Evolutionary conservation across 139 green algal genomes (phyloP).

Genomic region (Marvania coccoides): DNA sequence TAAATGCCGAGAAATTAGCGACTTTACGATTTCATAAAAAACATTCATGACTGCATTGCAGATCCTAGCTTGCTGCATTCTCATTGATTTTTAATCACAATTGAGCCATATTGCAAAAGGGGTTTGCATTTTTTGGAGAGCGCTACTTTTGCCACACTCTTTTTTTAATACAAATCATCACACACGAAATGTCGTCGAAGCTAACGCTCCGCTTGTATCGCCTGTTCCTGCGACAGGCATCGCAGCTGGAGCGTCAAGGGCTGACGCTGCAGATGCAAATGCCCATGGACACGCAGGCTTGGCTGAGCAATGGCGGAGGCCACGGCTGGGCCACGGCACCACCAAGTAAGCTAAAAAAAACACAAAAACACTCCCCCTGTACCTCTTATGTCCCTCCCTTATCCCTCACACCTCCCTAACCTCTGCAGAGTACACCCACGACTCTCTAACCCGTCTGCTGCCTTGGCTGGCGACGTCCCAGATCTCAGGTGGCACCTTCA

Average conservation of each 20-base stretch:
- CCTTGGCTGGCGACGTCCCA: conserved; percentile 6
- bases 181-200: no score
- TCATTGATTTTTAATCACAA: no score
- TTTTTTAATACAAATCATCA: no score
- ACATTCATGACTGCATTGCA: no score
- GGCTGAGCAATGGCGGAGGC: not conserved
- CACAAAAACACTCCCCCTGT: not conserved
- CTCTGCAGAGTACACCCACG: not conserved
- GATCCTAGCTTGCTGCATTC: no score
- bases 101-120: no score
- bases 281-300: conserved; percentile 4
- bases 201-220: no score
- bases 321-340: conserved; percentile 5
- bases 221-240: not conserved
- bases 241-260: not conserved
- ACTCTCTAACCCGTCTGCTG: not conserved
- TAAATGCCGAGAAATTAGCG: not conserved
- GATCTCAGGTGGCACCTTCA: not conserved
- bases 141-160: no score
- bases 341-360: not conserved
- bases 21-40: no score
- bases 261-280: conserved; percentile 3
- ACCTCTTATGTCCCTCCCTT: not conserved
- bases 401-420: not conserved
- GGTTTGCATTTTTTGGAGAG: no score